Conservation (phyloP, 345 rosid species). For the Acer negundo region DNA sequence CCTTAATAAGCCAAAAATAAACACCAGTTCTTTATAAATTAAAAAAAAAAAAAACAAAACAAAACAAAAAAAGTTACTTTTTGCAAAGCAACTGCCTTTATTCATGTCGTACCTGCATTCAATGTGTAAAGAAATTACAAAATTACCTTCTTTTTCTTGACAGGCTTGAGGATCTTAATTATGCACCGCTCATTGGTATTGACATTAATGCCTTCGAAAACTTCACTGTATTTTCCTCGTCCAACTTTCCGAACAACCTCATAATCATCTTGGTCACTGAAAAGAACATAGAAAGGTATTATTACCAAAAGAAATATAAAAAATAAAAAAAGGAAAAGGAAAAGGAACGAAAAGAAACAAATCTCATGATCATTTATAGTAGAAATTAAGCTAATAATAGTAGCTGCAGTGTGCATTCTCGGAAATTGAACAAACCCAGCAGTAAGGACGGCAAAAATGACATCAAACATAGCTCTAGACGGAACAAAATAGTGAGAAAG, state of each 20-base stretch:
- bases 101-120: slow-evolving; percentile 1
- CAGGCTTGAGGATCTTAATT: slow-evolving; percentile 88
- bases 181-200: slow-evolving; percentile 67
- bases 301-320: not conserved
- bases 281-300: slow-evolving; percentile 11
- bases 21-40: not conserved
- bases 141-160: slow-evolving; percentile 82
- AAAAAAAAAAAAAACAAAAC: not conserved
- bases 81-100: not conserved
- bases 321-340: too few relatives aligned
- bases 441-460: not conserved
- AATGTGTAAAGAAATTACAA: not conserved
- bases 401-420: not conserved
- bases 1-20: not conserved
- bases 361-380: not conserved
- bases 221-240: slow-evolving; percentile 85
- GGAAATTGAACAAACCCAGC: not conserved
- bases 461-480: not conserved
- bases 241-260: slow-evolving; percentile 90
- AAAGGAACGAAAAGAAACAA: not conserved
- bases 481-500: not conserved
- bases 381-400: not conserved
- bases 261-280: slow-evolving; percentile 85
- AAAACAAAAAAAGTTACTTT: not conserved
- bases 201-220: slow-evolving; percentile 77